phyloP scores from a whole-genome alignment of 2,329 filamentous ascomycete genomes.

The Fusarium sp. region DNA sequence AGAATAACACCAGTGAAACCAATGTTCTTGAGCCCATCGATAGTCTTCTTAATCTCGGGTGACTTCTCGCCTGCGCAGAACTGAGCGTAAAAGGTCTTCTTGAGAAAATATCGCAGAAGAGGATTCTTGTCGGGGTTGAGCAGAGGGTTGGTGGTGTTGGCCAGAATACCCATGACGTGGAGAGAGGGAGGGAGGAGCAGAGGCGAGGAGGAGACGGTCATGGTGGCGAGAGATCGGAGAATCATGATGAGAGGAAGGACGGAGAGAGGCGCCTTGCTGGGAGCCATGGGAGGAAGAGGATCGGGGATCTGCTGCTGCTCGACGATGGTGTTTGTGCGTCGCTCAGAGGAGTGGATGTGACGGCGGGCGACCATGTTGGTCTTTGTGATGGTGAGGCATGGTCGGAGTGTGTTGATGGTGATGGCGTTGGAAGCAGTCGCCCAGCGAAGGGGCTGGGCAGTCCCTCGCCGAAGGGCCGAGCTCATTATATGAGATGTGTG shows the following conservation, averaged over 20 bases:
- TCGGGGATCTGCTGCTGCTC: conserved; percentile 44
- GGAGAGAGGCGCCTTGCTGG: conserved; percentile 61
- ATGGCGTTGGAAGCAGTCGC: conserved; percentile 31
- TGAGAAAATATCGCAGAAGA: conserved; percentile 73
- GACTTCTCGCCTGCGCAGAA: conserved; percentile 86
- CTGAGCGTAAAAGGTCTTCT: conserved; percentile 87
- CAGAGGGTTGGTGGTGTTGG: conserved; percentile 71
- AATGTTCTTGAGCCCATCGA: conserved; percentile 71
- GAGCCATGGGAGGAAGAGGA: conserved; percentile 40
- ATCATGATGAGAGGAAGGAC: conserved; percentile 72
- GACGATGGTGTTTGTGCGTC: conserved; percentile 47
- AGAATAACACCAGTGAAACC: conserved; percentile 87
- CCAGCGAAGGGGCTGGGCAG: conserved; percentile 38
- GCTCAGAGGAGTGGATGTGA: conserved; percentile 49
- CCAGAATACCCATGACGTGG: conserved; percentile 71
- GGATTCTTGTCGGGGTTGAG: conserved; percentile 80
- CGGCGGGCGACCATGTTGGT: conserved; percentile 36
- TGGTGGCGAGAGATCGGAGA: conserved; percentile 74
- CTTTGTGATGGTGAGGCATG: conserved; percentile 32
- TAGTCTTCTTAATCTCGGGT: conserved; percentile 71
- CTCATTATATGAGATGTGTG: conserved; percentile 37
- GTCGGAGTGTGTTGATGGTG: conserved; percentile 27
- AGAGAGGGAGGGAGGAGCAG: conserved; percentile 75
- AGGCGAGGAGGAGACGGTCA: conserved; percentile 73
- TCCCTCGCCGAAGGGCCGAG: conserved; percentile 39